A percentile compares a stretch with the other conserved stretches of the same genome.
phyloP scores from a whole-genome alignment of 257 asterid species.

The Handroanthus guayacan region DNA sequence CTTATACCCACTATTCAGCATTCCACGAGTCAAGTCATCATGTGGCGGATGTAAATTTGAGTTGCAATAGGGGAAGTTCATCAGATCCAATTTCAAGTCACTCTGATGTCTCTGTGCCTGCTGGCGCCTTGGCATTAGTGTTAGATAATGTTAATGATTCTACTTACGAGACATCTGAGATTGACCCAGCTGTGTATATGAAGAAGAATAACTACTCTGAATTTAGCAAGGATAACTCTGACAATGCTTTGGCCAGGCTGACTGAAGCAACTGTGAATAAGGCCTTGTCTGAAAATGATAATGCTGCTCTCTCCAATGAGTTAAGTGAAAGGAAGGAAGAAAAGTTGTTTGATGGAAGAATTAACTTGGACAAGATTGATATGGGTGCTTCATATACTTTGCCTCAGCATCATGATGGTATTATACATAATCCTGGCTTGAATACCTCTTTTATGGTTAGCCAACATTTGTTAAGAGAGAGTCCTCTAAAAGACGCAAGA shows the following conservation, averaged over 20 bases:
- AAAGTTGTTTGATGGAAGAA: constrained; percentile 22
- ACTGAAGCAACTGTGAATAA: constrained; percentile 38
- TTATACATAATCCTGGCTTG: constrained; percentile 30
- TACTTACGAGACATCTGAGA: constrained; percentile 49
- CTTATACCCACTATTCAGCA: constrained; percentile 50
- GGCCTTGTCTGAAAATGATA: constrained; percentile 36
- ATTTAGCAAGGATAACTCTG: constrained; percentile 33
- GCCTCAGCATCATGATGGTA: constrained; percentile 24
- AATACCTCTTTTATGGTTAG: constrained; percentile 8
- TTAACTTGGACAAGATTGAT: constrained; percentile 19
- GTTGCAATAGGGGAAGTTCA: constrained; percentile 43
- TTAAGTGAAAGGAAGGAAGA: constrained; percentile 35
- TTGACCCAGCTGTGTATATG: constrained; percentile 37
- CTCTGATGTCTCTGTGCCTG: constrained; percentile 45
- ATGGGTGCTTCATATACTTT: constrained; percentile 6
- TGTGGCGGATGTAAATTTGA: constrained; percentile 34
- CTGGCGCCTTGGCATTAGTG: constrained; percentile 43
- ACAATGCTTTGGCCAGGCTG: constrained; percentile 33
- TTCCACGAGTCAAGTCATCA: constrained; percentile 55
- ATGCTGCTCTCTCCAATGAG: constrained; percentile 36
- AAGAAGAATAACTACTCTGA: constrained; percentile 32
- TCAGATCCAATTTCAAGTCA: constrained; percentile 46
- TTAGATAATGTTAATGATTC: constrained; percentile 47
- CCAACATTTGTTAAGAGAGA: constrained; percentile 33
- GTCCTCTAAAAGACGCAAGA: constrained; percentile 35